A percentile compares a stretch with the other conserved stretches of the same genome.
These are phyloP conservation scores for Platanthera zijinensis DNA, from an alignment of 106 monocot genomes.

Conservation along the genomic window DNA sequence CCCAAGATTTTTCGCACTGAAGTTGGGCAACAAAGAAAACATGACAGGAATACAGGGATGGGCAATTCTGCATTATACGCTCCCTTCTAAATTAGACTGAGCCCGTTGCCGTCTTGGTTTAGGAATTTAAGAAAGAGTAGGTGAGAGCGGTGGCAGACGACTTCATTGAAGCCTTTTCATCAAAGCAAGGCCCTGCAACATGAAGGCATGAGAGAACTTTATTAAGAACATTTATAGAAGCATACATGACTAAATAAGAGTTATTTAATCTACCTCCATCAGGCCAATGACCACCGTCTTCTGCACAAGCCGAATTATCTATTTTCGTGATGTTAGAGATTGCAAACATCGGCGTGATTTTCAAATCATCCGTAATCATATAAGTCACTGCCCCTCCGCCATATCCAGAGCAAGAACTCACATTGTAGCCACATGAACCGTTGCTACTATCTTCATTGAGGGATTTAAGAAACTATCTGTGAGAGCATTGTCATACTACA, in stretches of 20 bases:
- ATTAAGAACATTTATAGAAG: too few relatives aligned
- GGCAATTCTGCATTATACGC: too few relatives aligned
- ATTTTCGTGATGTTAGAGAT: slow-evolving; percentile 20
- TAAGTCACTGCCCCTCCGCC: slow-evolving; percentile 12
- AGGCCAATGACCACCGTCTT: slow-evolving; percentile 11
- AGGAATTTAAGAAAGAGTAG: not conserved
- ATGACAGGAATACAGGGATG: too few relatives aligned
- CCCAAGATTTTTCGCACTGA: too few relatives aligned
- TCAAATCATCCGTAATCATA: slow-evolving; percentile 36
- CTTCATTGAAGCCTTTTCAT: not conserved
- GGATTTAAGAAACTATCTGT: too few relatives aligned
- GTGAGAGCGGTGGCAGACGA: not conserved
- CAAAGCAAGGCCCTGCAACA: not conserved
- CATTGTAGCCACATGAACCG: not conserved
- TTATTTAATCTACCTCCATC: slow-evolving; percentile 7
- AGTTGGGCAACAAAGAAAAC: too few relatives aligned
- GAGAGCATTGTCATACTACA: too few relatives aligned
- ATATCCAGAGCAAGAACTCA: not conserved
- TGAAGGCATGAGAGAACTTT: not conserved
- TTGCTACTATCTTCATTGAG: too few relatives aligned
- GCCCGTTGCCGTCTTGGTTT: too few relatives aligned
- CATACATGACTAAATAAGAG: not conserved
- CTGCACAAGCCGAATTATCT: slow-evolving; percentile 16
- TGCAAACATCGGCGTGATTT: slow-evolving; percentile 20
- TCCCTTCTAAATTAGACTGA: too few relatives aligned